Evolutionary conservation across 305 asterid species (phyloP).

Genomic region (Solanum hybrid): DNA sequence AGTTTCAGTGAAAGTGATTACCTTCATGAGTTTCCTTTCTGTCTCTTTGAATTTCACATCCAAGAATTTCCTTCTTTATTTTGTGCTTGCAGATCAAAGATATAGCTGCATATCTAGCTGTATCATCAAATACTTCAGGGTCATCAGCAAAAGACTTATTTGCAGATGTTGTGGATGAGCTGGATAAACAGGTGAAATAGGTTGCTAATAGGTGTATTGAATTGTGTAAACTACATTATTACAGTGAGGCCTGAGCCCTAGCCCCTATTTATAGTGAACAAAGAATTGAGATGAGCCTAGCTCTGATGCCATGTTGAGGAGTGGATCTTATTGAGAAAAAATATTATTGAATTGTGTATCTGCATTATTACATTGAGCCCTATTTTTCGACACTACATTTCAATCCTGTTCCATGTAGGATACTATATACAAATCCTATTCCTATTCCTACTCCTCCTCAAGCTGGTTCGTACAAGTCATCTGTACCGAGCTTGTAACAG

Average conservation of each 20-base stretch:
- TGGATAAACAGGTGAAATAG: conserved; percentile 58
- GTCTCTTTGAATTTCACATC: conserved; percentile 3
- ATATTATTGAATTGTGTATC: neutral
- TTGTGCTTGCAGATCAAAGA: conserved; percentile 70
- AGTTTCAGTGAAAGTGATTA: neutral
- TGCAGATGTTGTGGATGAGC: conserved; percentile 83
- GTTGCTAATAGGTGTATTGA: neutral
- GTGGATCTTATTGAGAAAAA: neutral
- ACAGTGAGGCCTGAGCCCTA: neutral
- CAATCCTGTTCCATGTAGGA: neutral
- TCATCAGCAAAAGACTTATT: conserved; percentile 74
- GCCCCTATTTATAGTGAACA: neutral
- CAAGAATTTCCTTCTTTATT: neutral
- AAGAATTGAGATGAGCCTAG: neutral
- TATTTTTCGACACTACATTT: neutral
- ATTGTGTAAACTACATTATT: neutral
- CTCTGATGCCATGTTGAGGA: neutral
- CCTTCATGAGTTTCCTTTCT: neutral
- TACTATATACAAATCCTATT: neutral
- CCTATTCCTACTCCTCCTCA: neutral
- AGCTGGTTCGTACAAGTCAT: neutral
- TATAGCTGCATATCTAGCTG: conserved; percentile 68
- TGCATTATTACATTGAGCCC: neutral
- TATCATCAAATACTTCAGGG: conserved; percentile 72
- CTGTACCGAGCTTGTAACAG: neutral